Percentiles rank a stretch among this genome's conserved stretches.
Conservation (phyloP, 129 eudicot species). For the Helianthus annuus region HanXRQr2.0-SUNRISE NC_035435.2:141142976-141143475, state of each 20-base stretch:
- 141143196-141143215: constrained; percentile 2
- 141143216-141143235: background rate
- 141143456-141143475: too few species aligned
- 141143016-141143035: constrained; percentile 23
- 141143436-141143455: too few species aligned
- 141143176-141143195: background rate
- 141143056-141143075: background rate
- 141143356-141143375: too few species aligned
- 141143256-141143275: too few species aligned
- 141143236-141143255: constrained; percentile 2
- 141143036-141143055: constrained; percentile 40
- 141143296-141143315: too few species aligned
- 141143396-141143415: too few species aligned
- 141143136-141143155: constrained; percentile 6
- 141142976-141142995: background rate
- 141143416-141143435: too few species aligned
- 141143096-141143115: constrained; percentile 35
- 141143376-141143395: too few species aligned
- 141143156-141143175: constrained; percentile 2
- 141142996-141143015: background rate
- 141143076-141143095: constrained; percentile 30
- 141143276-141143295: background rate
- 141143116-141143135: constrained; percentile 26
- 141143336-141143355: too few species aligned
- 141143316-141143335: too few species aligned